Percentiles rank a stretch among this genome's conserved stretches.
These are phyloP conservation scores for Volvox reticuliferus DNA, from an alignment of 139 green algal genomes.

Conservation along the genomic window DNA sequence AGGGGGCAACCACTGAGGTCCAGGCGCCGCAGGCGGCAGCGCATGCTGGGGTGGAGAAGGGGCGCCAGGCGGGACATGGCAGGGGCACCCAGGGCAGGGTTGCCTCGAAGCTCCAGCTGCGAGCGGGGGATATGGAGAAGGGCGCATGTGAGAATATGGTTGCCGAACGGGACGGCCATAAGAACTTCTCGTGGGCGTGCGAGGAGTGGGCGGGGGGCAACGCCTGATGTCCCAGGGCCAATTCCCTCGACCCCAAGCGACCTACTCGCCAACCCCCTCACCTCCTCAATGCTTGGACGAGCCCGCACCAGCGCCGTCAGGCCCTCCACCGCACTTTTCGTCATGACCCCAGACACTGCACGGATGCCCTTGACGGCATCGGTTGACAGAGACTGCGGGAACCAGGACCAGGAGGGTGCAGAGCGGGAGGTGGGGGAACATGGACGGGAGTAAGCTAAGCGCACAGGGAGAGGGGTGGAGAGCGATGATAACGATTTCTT, in stretches of 20 bases:
- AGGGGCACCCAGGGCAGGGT: not conserved
- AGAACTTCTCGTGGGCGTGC: too few relatives aligned
- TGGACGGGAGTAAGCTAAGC: too few relatives aligned
- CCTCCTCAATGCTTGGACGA: conserved; percentile 31
- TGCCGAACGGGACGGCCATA: not conserved
- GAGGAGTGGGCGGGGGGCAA: too few relatives aligned
- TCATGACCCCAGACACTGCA: conserved; percentile 1
- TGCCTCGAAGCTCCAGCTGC: conserved; percentile 44
- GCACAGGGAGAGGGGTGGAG: too few relatives aligned
- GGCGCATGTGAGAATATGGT: not conserved
- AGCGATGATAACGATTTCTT: too few relatives aligned
- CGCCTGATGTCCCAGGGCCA: too few relatives aligned
- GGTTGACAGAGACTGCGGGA: not conserved
- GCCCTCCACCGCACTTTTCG: not conserved
- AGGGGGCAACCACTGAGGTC: conserved; percentile 41
- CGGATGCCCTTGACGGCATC: not conserved
- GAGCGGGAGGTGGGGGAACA: not conserved
- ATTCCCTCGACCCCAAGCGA: too few relatives aligned
- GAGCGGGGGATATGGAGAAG: not conserved
- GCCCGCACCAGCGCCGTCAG: conserved; percentile 39
- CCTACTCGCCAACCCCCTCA: not conserved
- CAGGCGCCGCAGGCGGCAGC: conserved; percentile 7
- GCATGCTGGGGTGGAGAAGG: conserved; percentile 33
- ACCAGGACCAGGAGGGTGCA: too few relatives aligned
- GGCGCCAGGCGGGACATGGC: conserved; percentile 7